Conservation (phyloP, 345 rosid species). For the Euclidium syriacum region DNA sequence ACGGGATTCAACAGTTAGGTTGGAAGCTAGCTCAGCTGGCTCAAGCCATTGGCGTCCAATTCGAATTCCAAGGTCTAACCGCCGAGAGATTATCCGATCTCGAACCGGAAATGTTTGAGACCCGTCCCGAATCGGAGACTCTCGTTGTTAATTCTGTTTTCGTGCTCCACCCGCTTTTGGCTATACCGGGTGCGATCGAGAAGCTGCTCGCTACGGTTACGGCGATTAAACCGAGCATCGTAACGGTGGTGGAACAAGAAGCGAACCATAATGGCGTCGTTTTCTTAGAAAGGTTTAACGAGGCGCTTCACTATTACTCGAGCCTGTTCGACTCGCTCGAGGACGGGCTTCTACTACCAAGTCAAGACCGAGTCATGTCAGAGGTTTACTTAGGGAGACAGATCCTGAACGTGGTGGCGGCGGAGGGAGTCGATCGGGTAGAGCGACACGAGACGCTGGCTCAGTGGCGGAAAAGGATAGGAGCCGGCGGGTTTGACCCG, state of each 20-base stretch:
- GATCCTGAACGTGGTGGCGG: constrained; percentile 61
- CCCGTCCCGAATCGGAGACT: constrained; percentile 46
- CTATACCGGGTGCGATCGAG: constrained; percentile 35
- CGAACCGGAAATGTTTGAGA: constrained; percentile 77
- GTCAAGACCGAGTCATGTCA: constrained; percentile 59
- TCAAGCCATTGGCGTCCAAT: constrained; percentile 54
- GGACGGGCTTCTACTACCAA: constrained; percentile 40
- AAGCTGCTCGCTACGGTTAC: constrained; percentile 56
- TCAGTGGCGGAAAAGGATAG: constrained; percentile 56
- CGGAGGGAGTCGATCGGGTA: constrained; percentile 58
- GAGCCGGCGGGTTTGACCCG: constrained; percentile 52
- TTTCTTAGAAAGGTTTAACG: constrained; percentile 69
- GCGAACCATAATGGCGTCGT: constrained; percentile 63
- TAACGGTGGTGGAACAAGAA: constrained; percentile 82
- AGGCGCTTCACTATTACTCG: constrained; percentile 68
- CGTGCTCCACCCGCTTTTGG: constrained; percentile 58
- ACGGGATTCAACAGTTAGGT: constrained; percentile 52
- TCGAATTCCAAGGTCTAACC: constrained; percentile 51
- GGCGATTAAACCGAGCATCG: constrained; percentile 53
- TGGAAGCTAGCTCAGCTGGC: constrained; percentile 66
- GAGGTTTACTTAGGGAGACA: constrained; percentile 69
- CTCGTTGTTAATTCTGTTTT: constrained; percentile 72
- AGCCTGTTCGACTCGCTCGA: constrained; percentile 83
- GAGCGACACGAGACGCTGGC: constrained; percentile 76
- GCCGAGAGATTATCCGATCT: constrained; percentile 56